These are phyloP conservation scores for Aotearoamyces nothofagi DNA, from an alignment of 2,329 filamentous ascomycete genomes.

Conservation along the genomic window DNA sequence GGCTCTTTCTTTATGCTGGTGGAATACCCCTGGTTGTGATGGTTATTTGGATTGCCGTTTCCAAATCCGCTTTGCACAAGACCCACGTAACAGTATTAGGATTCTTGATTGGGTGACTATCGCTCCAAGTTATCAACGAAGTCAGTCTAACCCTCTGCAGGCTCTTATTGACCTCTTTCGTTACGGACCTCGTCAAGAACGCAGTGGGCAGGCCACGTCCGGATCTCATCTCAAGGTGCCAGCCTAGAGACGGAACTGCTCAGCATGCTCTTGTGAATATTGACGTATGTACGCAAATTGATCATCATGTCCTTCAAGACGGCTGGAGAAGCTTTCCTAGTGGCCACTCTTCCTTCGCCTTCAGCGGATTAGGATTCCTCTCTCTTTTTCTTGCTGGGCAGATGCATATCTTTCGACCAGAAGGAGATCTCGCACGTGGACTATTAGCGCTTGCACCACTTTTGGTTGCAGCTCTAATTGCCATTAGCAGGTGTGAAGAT, in stretches of 20 bases:
- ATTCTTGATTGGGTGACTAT: slow-evolving; percentile 45
- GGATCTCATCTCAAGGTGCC: slow-evolving; percentile 78
- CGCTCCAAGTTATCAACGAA: not conserved
- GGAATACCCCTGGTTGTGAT: slow-evolving; percentile 55
- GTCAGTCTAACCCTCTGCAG: slow-evolving; percentile 38
- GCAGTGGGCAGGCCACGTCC: slow-evolving; percentile 57
- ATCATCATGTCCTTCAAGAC: slow-evolving; percentile 58
- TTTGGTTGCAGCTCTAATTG: slow-evolving; percentile 49
- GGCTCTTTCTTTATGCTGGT: slow-evolving; percentile 69
- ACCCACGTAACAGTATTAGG: slow-evolving; percentile 75
- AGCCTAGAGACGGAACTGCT: slow-evolving; percentile 39
- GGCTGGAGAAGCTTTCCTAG: slow-evolving; percentile 76
- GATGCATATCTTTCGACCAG: slow-evolving; percentile 34
- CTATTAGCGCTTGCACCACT: slow-evolving; percentile 42
- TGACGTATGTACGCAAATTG: slow-evolving; percentile 56
- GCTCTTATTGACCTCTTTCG: slow-evolving; percentile 60
- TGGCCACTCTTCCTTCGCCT: slow-evolving; percentile 67
- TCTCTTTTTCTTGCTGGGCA: slow-evolving; percentile 56
- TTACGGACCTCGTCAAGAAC: slow-evolving; percentile 86
- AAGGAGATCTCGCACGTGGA: slow-evolving; percentile 35
- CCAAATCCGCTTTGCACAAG: slow-evolving; percentile 56
- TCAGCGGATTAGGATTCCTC: slow-evolving; percentile 63
- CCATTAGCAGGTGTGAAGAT: slow-evolving; percentile 53
- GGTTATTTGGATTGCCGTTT: slow-evolving; percentile 44
- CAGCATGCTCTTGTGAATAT: slow-evolving; percentile 41